phyloP scores from a whole-genome alignment of 768 basidiomycete species.

The Amylocystis lapponica region DNA sequence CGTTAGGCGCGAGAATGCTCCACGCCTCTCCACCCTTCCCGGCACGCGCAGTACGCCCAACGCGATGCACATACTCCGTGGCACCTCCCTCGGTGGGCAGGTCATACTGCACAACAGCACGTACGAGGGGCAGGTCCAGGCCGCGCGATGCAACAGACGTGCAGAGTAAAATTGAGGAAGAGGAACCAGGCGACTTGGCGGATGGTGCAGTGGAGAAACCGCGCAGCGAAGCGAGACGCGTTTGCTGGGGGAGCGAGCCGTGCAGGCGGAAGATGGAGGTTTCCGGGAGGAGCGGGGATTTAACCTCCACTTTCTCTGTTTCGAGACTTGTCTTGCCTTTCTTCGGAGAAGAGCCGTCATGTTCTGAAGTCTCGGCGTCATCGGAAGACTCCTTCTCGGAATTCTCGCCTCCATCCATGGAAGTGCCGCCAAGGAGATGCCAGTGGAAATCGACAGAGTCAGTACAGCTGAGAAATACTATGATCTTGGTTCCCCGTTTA shows the following conservation, averaged over 20 bases:
- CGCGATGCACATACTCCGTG: slow-evolving; percentile 94
- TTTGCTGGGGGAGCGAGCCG: slow-evolving; percentile 80
- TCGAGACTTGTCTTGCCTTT: slow-evolving; percentile 11
- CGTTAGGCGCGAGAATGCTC: slow-evolving; percentile 85
- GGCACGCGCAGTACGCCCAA: slow-evolving; percentile 94
- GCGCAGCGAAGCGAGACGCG: slow-evolving; percentile 77
- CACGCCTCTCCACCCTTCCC: slow-evolving; percentile 96
- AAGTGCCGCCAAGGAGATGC: slow-evolving; percentile 68
- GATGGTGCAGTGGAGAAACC: slow-evolving; percentile 57
- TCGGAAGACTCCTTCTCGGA: slow-evolving; percentile 21
- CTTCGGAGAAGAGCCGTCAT: slow-evolving; percentile 19
- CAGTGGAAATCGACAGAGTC: slow-evolving; percentile 98
- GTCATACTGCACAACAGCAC: slow-evolving; percentile 93
- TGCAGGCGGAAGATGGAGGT: slow-evolving; percentile 85
- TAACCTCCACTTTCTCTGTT: slow-evolving; percentile 41
- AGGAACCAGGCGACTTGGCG: slow-evolving; percentile 25
- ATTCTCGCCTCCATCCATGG: slow-evolving; percentile 39
- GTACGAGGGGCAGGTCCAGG: slow-evolving; percentile 90
- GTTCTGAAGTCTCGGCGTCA: no score
- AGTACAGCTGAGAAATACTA: slow-evolving; percentile 95
- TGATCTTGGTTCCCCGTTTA: slow-evolving; percentile 61
- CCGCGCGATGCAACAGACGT: slow-evolving; percentile 99
- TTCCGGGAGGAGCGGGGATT: slow-evolving; percentile 74
- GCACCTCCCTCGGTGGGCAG: slow-evolving; percentile 95
- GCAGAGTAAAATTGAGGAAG: slow-evolving; percentile 78